phyloP scores from a whole-genome alignment of 352 stramenopile species.

The Peronospora destructor region DNA sequence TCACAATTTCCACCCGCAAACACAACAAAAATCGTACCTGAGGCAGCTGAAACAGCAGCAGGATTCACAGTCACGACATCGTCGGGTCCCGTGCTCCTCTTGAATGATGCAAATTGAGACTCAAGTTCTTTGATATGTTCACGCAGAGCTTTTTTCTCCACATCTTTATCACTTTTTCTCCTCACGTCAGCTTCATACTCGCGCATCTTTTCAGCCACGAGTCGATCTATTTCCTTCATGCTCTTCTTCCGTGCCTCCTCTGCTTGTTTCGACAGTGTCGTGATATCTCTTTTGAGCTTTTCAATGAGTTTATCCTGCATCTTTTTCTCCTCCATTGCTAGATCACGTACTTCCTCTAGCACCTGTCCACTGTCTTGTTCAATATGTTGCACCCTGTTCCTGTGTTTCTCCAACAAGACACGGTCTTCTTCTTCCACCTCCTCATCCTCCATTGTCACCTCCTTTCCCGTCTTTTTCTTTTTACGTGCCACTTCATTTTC shows the following conservation, averaged over 20 bases:
- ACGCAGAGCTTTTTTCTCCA: slow-evolving; percentile 35
- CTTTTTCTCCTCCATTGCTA: slow-evolving; percentile 63
- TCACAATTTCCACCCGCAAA: not conserved
- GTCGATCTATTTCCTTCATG: slow-evolving; percentile 39
- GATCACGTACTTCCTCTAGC: slow-evolving; percentile 47
- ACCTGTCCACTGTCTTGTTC: slow-evolving; percentile 58
- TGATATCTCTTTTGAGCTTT: slow-evolving; percentile 63
- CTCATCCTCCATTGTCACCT: slow-evolving; percentile 8
- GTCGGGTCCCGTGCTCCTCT: slow-evolving; percentile 34
- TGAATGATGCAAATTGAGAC: slow-evolving; percentile 42
- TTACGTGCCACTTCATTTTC: slow-evolving; percentile 9
- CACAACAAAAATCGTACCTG: slow-evolving; percentile 11
- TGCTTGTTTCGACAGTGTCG: slow-evolving; percentile 43
- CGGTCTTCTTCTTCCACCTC: slow-evolving; percentile 13
- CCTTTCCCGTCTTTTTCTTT: slow-evolving; percentile 9
- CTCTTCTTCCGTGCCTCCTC: slow-evolving; percentile 42
- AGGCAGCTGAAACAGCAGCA: slow-evolving; percentile 22
- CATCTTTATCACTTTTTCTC: slow-evolving; percentile 22
- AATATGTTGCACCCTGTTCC: slow-evolving; percentile 47
- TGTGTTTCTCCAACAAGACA: slow-evolving; percentile 35
- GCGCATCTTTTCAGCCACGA: slow-evolving; percentile 42
- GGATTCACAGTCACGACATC: slow-evolving; percentile 35
- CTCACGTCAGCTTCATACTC: slow-evolving; percentile 32
- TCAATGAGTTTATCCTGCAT: slow-evolving; percentile 64
- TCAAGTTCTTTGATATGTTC: slow-evolving; percentile 50